Evolutionary conservation across 1,284 basidiomycete genomes (phyloP).

Genomic region (Leccinum pallidistipes): DNA sequence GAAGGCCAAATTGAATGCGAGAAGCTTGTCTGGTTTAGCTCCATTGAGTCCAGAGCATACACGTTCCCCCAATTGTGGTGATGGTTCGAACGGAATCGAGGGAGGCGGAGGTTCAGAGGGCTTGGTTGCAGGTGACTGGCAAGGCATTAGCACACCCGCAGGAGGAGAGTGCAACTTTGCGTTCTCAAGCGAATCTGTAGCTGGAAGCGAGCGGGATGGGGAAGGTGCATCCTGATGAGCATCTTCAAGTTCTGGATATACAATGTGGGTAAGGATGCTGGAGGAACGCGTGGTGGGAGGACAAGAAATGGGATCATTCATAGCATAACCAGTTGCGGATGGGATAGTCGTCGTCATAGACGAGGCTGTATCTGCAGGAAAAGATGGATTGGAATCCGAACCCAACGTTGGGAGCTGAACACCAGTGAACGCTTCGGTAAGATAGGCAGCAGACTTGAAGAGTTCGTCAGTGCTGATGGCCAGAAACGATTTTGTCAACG

Average conservation of each 20-base stretch:
- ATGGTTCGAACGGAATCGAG: background rate
- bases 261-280: conserved; percentile 22
- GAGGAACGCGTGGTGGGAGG: conserved; percentile 20
- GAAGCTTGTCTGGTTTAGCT: conserved; percentile 15
- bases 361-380: conserved; percentile 12
- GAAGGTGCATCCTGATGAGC: background rate
- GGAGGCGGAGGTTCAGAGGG: background rate
- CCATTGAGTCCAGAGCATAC: background rate
- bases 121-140: background rate
- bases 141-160: background rate
- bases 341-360: background rate
- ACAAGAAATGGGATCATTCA: conserved; percentile 17
- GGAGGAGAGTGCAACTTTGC: background rate
- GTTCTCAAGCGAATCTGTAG: background rate
- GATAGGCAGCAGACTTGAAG: conserved; percentile 66
- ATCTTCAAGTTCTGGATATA: conserved; percentile 10
- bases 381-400: conserved; percentile 23
- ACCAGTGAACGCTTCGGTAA: conserved; percentile 57
- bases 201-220: background rate
- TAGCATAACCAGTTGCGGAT: background rate
- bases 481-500: conserved; percentile 9
- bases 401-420: conserved; percentile 30
- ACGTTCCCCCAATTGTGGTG: background rate
- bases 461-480: conserved; percentile 63
- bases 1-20: conserved; percentile 59